These are phyloP conservation scores for Phytophthora litchii DNA, from an alignment of 352 stramenopile species.

Conservation along the genomic window DNA sequence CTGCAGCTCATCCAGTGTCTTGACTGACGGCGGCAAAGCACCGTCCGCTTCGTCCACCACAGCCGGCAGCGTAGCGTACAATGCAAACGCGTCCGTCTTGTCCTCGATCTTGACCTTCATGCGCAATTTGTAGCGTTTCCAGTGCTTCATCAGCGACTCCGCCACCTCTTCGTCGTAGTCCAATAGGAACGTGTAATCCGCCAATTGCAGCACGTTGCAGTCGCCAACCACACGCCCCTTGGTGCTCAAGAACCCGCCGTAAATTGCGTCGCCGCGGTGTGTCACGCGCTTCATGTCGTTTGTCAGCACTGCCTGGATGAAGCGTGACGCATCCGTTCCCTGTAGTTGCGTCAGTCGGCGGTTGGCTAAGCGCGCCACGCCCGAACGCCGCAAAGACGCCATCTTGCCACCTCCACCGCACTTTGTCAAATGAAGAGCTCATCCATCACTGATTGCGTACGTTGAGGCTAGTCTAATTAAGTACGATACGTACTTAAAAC, in stretches of 20 bases:
- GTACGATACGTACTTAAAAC: conserved; percentile 8
- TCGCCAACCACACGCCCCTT: conserved; percentile 83
- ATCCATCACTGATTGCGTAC: conserved; percentile 16
- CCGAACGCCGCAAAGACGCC: conserved; percentile 36
- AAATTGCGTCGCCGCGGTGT: conserved; percentile 62
- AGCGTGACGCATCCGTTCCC: conserved; percentile 68
- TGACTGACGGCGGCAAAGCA: conserved; percentile 21
- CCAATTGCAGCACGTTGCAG: conserved; percentile 73
- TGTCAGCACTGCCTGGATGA: conserved; percentile 84
- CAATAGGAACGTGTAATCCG: conserved; percentile 73
- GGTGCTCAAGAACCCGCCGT: conserved; percentile 80
- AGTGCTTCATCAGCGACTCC: conserved; percentile 77
- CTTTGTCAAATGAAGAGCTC: conserved; percentile 20
- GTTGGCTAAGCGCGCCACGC: conserved; percentile 54
- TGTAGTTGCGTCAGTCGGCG: conserved; percentile 74
- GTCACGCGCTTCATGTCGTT: conserved; percentile 81
- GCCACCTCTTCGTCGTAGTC: conserved; percentile 71
- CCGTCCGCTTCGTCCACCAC: conserved; percentile 38
- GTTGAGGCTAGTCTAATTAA: not conserved
- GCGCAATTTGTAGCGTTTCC: conserved; percentile 89
- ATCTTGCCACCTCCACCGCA: conserved; percentile 18
- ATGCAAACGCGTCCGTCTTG: conserved; percentile 53
- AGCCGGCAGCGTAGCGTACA: conserved; percentile 60
- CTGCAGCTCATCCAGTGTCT: conserved; percentile 27
- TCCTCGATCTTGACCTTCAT: conserved; percentile 84